phyloP scores from a whole-genome alignment of 106 monocot species.

The Posidonia australis region DNA sequence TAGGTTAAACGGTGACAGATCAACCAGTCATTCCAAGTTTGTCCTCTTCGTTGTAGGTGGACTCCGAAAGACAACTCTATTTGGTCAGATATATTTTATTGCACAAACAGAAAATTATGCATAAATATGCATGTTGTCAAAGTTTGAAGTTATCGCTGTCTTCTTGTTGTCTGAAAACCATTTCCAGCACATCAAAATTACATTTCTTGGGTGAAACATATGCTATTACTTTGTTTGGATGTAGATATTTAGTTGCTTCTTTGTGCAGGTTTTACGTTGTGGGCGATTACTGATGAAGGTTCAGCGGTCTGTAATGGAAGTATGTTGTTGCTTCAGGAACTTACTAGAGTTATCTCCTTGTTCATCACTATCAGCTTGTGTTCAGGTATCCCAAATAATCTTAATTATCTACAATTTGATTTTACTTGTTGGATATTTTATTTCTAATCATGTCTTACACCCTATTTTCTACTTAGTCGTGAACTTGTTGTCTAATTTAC shows the following conservation, averaged over 20 bases:
- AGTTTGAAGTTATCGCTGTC: no score
- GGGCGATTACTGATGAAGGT: conserved; percentile 40
- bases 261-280: conserved; percentile 48
- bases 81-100: no score
- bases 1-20: no score
- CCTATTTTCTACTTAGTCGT: neutral
- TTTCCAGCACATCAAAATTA: no score
- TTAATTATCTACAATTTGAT: neutral
- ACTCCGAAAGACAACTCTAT: no score
- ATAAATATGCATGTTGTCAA: no score
- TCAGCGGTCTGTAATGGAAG: conserved; percentile 31
- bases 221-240: neutral
- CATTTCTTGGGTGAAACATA: no score
- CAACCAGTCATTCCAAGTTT: no score
- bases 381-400: conserved; percentile 34
- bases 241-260: neutral
- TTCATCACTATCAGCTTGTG: conserved; percentile 15
- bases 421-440: neutral
- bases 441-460: neutral
- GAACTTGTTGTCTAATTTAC: neutral
- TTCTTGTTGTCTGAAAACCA: no score
- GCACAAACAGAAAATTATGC: no score
- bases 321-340: conserved; percentile 30
- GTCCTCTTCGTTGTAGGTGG: no score
- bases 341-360: conserved; percentile 28